These are phyloP conservation scores for Eragrostis nindensis DNA, from an alignment of 176 grass and related monocot genomes.

Conservation along the genomic window DNA sequence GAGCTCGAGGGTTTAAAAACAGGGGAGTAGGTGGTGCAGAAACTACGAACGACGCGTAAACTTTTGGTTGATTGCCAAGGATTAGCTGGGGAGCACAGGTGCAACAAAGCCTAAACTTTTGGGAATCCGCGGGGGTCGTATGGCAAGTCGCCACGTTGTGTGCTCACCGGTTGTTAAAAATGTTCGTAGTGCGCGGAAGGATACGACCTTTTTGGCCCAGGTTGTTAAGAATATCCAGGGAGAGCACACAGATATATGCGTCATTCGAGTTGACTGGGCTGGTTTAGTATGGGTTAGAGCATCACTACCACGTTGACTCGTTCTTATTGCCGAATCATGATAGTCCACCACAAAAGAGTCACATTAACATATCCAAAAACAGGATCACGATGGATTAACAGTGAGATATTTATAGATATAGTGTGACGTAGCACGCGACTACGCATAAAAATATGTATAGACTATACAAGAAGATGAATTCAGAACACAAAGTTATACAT, in stretches of 20 bases:
- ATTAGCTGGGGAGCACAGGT: conserved; percentile 62
- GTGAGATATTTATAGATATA: conserved; percentile 27
- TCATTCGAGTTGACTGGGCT: conserved; percentile 16
- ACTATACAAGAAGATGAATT: not conserved
- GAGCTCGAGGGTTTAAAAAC: conserved; percentile 47
- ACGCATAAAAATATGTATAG: not conserved
- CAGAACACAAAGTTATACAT: not conserved
- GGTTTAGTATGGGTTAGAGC: conserved; percentile 27
- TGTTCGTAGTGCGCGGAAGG: conserved; percentile 24
- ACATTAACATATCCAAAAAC: not conserved
- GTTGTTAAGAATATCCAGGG: conserved; percentile 26
- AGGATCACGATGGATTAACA: not conserved
- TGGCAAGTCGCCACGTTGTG: conserved; percentile 38
- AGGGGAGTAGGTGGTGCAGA: conserved; percentile 5
- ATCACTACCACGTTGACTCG: conserved; percentile 45
- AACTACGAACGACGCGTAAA: conserved; percentile 25
- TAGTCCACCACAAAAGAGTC: conserved; percentile 6
- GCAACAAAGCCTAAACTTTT: conserved; percentile 34
- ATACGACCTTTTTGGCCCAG: conserved; percentile 10
- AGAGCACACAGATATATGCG: conserved; percentile 20
- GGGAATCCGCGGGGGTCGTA: conserved; percentile 35
- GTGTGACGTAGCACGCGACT: not conserved
- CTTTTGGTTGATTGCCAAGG: conserved; percentile 42
- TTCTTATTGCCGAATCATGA: conserved; percentile 28
- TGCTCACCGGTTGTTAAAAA: conserved; percentile 27